These are phyloP conservation scores for Metschnikowia bowlesiae DNA, from an alignment of 805 yeast genomes.

Conservation along the genomic window DNA sequence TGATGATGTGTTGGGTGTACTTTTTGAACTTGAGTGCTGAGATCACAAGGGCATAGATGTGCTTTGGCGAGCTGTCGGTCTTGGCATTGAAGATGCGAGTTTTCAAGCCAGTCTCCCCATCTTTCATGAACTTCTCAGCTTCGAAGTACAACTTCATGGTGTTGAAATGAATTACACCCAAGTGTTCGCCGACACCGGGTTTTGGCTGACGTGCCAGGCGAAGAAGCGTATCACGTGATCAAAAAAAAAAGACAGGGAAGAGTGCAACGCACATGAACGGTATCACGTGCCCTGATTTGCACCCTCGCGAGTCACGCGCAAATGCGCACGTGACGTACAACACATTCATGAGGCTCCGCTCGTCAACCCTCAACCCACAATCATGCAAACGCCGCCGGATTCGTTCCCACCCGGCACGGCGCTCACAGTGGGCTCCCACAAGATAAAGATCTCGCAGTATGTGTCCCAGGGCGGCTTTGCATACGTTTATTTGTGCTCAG, in stretches of 20 bases:
- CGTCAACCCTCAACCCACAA: conserved; percentile 1
- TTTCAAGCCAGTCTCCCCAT: conserved; percentile 27
- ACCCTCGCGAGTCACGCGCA: neutral
- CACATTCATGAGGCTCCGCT: conserved; percentile 1
- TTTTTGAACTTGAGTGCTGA: conserved; percentile 72
- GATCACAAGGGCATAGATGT: conserved; percentile 75
- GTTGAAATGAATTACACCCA: neutral
- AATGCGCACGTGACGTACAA: neutral
- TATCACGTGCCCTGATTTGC: neutral
- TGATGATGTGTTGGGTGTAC: conserved; percentile 57
- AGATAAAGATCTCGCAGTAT: conserved; percentile 62
- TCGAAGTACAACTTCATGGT: conserved; percentile 41
- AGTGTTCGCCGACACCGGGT: no score
- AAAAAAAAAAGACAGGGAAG: no score
- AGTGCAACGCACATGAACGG: no score
- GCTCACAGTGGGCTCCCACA: conserved; percentile 80
- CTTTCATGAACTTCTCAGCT: conserved; percentile 35
- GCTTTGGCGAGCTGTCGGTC: conserved; percentile 62
- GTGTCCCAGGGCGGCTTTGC: conserved; percentile 94
- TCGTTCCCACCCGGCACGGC: conserved; percentile 73
- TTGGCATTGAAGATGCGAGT: conserved; percentile 36
- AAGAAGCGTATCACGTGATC: neutral
- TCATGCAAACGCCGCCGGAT: conserved; percentile 48
- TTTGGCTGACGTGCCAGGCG: neutral
- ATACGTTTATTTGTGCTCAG: conserved; percentile 79